These are phyloP conservation scores for Calocybe gangraenosa DNA, from an alignment of 768 basidiomycete species.

Conservation along the genomic window DNA sequence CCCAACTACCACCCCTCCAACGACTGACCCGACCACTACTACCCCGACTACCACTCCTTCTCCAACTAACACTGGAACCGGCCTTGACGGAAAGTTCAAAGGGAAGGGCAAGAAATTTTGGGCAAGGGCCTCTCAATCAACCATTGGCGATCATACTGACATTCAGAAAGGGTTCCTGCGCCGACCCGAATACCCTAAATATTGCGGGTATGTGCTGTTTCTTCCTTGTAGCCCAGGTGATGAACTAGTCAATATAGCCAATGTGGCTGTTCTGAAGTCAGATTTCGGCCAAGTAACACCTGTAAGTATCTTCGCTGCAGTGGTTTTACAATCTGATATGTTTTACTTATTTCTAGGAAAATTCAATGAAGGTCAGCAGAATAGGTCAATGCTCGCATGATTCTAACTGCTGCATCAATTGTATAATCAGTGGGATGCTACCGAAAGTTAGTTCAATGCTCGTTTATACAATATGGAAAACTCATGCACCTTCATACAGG, in stretches of 20 bases:
- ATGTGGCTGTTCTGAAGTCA: constrained; percentile 25
- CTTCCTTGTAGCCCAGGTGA: not conserved
- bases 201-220: constrained; percentile 20
- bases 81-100: constrained; percentile 19
- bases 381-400: not conserved
- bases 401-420: not conserved
- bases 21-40: constrained; percentile 9
- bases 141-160: not conserved
- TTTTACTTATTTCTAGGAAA: constrained; percentile 26
- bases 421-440: constrained; percentile 30
- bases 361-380: constrained; percentile 32
- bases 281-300: constrained; percentile 39
- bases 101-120: constrained; percentile 26
- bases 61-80: constrained; percentile 16
- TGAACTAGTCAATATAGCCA: constrained; percentile 17
- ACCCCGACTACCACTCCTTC: constrained; percentile 14
- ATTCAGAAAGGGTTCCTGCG: constrained; percentile 28
- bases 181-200: constrained; percentile 25
- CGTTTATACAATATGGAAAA: not conserved
- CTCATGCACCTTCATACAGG: constrained; percentile 11
- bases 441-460: constrained; percentile 21
- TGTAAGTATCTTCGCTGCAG: constrained; percentile 10
- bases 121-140: constrained; percentile 13
- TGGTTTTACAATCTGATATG: not conserved
- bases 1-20: not conserved